Base-by-base conservation (phyloP, 495 filamentous ascomycete species). In the Penicillium alfredii region DNA sequence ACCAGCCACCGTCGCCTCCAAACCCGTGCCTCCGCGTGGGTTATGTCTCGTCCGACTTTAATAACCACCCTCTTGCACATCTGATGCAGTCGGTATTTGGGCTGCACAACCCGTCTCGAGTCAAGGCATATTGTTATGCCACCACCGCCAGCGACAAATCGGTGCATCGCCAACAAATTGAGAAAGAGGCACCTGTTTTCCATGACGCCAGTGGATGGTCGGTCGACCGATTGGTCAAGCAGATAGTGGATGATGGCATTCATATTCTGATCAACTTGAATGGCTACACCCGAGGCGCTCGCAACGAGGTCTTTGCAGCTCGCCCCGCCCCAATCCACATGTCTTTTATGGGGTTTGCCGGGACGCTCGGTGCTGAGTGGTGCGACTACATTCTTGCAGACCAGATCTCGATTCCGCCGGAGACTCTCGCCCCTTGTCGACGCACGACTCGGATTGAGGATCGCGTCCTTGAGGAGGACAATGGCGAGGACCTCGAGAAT, bases 291-390 rank as follows among this genome's bases (percentile, higher is more conserved):
- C 76, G 92, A 20, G 92, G 92, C 12, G 92, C 92, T n/a, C 80
- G 88, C 24, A 99, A 99, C 45, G 93, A 99, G 55, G 78, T 97
- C 11, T 99, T 99, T 60, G 92, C 92, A 21, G 92, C 93, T 8
- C 78, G 92, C 16, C 88, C 92, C 7, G 88, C 88, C 3, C 92
- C 92, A 0, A 89, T 99, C 32, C 92, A 97, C 47, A 99, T 99
- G 92, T 95, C 92, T 0, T 99, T 99, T 57, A 99, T 99, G 92
- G 92, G 92, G 2, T 97, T 99, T 60, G 92, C 92, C 1, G 92
- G 92, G 5, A 95, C 92, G 2, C 71, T 99, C 6, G 92, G 93
- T 8, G 92, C 92, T 17, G 92, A 97, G 53, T 99, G 92, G 92
- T 99, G 92, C 56, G 92, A 99, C 51, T 99, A 99, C 51, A 78